phyloP scores from a whole-genome alignment of 2,329 filamentous ascomycete species.

The Trichoderma afroharzianum region DNA sequence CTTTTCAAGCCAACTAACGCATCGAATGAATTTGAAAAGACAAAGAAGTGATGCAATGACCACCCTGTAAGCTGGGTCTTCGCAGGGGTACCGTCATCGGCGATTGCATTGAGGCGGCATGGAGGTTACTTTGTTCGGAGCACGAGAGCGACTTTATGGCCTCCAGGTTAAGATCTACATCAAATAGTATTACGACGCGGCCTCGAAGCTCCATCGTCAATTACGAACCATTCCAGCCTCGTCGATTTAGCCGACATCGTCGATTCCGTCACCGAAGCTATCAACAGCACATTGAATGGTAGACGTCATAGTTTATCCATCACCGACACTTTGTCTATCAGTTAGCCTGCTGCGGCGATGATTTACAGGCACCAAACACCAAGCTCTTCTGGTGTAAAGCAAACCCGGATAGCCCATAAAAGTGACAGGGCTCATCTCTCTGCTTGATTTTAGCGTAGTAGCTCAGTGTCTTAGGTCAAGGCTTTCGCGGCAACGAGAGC shows the following conservation, averaged over 20 bases:
- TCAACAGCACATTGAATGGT: not conserved
- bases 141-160: not conserved
- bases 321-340: not conserved
- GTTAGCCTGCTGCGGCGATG: not conserved
- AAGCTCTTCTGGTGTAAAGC: not conserved
- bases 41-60: not conserved
- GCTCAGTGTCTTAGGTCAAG: not conserved
- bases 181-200: not conserved
- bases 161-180: slow-evolving; percentile 2
- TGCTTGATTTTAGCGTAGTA: slow-evolving; percentile 2
- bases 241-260: not conserved
- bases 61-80: not conserved
- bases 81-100: not conserved
- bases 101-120: not conserved
- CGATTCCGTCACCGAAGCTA: slow-evolving; percentile 8
- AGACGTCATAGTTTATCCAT: slow-evolving; percentile 1
- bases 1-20: not conserved
- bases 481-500: not conserved
- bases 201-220: not conserved
- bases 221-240: slow-evolving; percentile 8
- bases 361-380: not conserved
- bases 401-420: not conserved
- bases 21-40: not conserved
- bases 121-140: not conserved
- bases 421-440: not conserved